A percentile compares a stretch with the other conserved stretches of the same genome.
Evolutionary conservation across 176 grass and related monocot genomes (phyloP).

Genomic region (Saccharum officinarum): DNA sequence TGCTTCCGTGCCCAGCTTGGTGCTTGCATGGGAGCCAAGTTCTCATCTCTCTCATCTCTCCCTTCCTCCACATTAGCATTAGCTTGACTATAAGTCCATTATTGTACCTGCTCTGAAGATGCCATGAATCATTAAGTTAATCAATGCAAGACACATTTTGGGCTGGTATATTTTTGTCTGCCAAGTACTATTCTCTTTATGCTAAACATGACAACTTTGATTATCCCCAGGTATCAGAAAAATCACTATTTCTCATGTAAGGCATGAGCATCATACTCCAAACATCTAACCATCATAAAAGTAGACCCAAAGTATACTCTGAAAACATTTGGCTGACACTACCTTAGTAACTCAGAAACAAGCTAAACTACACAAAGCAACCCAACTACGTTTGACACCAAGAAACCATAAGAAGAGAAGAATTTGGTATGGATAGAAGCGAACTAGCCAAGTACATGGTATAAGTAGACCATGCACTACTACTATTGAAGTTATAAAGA

Average conservation of each 20-base stretch:
- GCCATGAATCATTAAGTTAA: not conserved
- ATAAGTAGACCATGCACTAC: not conserved
- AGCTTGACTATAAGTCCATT: too few species aligned
- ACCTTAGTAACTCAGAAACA: not conserved
- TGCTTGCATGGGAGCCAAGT: too few species aligned
- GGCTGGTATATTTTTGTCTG: not conserved
- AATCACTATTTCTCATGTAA: not conserved
- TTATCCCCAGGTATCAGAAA: not conserved
- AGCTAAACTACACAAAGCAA: slow-evolving; percentile 4
- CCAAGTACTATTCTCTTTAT: not conserved
- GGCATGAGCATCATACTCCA: slow-evolving; percentile 7
- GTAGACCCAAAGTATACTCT: not conserved
- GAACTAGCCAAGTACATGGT: not conserved
- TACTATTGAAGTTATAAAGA: not conserved
- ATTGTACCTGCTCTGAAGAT: not conserved
- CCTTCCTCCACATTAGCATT: too few species aligned
- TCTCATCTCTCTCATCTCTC: too few species aligned
- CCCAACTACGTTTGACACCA: not conserved
- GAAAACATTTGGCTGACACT: not conserved
- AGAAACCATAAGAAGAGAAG: not conserved
- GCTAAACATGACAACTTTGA: not conserved
- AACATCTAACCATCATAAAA: slow-evolving; percentile 5
- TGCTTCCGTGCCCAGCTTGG: too few species aligned
- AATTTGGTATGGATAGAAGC: not conserved
- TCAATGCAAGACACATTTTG: not conserved